Evolutionary conservation across 2,329 filamentous ascomycete species (phyloP).

Genomic region (Tolypocladium tundrense): DNA sequence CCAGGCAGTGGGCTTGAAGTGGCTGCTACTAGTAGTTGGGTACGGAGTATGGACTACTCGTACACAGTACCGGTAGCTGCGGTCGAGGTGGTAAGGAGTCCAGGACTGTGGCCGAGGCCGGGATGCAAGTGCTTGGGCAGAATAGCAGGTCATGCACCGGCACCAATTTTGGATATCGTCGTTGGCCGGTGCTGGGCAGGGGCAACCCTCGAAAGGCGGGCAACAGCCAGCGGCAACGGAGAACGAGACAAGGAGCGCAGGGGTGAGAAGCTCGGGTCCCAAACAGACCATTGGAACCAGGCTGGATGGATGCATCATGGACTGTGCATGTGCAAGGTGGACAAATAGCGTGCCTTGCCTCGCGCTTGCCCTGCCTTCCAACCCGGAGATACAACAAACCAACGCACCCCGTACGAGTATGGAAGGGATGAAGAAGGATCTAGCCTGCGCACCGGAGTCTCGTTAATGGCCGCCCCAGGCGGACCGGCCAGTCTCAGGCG

Average conservation of each 20-base stretch:
- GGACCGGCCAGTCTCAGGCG: slow-evolving; percentile 5
- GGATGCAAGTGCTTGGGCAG: not conserved
- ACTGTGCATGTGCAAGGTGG: not conserved
- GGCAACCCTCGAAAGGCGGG: not conserved
- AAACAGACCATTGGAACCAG: not conserved
- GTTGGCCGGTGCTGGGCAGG: not conserved
- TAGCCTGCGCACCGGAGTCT: slow-evolving; percentile 13
- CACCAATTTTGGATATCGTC: not conserved
- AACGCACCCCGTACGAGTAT: slow-evolving; percentile 6
- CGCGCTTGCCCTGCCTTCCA: not conserved
- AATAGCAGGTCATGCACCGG: not conserved
- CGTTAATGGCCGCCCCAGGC: slow-evolving; percentile 5
- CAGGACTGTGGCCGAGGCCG: not conserved
- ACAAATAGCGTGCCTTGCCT: not conserved
- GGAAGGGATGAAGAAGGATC: slow-evolving; percentile 21
- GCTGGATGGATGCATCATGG: not conserved
- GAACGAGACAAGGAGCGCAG: not conserved
- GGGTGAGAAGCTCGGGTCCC: not conserved
- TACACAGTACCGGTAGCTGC: not conserved
- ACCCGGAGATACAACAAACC: not conserved
- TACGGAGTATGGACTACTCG: not conserved
- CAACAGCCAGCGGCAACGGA: not conserved
- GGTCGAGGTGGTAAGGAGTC: not conserved
- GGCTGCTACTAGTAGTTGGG: not conserved
- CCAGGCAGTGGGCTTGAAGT: not conserved